These are phyloP conservation scores for Babesia gibsoni DNA, from an alignment of 169 alveolate species.

Conservation along the genomic window DNA sequence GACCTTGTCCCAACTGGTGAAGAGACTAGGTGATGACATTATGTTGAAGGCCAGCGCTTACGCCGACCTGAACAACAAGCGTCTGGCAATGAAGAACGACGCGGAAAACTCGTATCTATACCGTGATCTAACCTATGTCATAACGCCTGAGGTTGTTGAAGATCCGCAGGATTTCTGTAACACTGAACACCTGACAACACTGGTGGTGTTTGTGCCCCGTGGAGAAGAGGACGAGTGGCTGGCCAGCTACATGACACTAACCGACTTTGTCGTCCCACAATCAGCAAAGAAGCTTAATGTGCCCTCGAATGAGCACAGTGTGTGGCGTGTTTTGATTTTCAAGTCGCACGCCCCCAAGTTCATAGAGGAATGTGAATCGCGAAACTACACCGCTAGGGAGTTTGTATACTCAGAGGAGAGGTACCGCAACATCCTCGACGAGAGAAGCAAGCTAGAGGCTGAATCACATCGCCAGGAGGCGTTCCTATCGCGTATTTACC, in stretches of 20 bases:
- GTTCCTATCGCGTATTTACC: slow-evolving; percentile 80
- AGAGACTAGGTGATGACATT: slow-evolving; percentile 77
- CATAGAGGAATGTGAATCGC: slow-evolving; percentile 69
- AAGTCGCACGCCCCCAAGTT: slow-evolving; percentile 72
- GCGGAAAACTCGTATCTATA: slow-evolving; percentile 50
- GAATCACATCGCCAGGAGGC: slow-evolving; percentile 83
- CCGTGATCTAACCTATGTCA: slow-evolving; percentile 80
- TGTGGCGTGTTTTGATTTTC: slow-evolving; percentile 79
- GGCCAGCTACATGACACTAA: slow-evolving; percentile 67
- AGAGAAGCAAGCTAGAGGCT: slow-evolving; percentile 76
- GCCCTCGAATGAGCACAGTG: slow-evolving; percentile 63
- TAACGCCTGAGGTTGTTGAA: slow-evolving; percentile 81
- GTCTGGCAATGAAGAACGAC: slow-evolving; percentile 51
- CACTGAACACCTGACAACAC: slow-evolving; percentile 80
- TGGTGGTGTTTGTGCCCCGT: slow-evolving; percentile 79
- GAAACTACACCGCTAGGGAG: slow-evolving; percentile 72
- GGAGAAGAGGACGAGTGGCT: slow-evolving; percentile 72
- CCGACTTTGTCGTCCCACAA: slow-evolving; percentile 81
- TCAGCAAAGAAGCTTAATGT: slow-evolving; percentile 71
- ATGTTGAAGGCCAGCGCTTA: slow-evolving; percentile 76
- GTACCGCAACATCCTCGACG: slow-evolving; percentile 72
- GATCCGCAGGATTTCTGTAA: slow-evolving; percentile 74
- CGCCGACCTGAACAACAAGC: slow-evolving; percentile 76
- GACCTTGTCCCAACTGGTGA: slow-evolving; percentile 75
- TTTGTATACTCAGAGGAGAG: slow-evolving; percentile 80